phyloP scores from a whole-genome alignment of 495 filamentous ascomycete species.

The Gamarada debralockiae region DNA sequence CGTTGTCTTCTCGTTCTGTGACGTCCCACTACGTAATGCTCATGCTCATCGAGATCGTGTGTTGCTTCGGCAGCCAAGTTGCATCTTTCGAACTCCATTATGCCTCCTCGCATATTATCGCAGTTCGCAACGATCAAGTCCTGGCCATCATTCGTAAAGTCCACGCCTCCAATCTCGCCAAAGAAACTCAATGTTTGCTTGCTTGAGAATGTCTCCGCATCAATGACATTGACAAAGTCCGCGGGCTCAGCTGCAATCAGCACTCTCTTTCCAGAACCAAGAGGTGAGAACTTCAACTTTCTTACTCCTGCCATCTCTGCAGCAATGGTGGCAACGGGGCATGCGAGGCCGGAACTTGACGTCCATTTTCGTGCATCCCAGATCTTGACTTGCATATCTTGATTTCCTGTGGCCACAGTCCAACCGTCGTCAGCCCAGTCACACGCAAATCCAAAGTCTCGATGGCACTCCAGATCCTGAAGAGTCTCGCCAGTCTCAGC shows the following conservation, averaged over 20 bases:
- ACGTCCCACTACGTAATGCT: background rate
- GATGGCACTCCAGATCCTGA: slow-evolving; percentile 60
- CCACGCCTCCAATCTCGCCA: slow-evolving; percentile 77
- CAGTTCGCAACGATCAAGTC: slow-evolving; percentile 70
- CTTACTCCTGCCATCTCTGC: slow-evolving; percentile 78
- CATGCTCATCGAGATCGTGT: slow-evolving; percentile 17
- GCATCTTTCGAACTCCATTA: slow-evolving; percentile 71
- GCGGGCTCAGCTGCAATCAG: slow-evolving; percentile 80
- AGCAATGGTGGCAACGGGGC: slow-evolving; percentile 57
- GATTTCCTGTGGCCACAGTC: slow-evolving; percentile 85
- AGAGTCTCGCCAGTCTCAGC: slow-evolving; percentile 43
- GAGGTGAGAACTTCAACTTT: slow-evolving; percentile 74
- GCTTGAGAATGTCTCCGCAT: slow-evolving; percentile 61
- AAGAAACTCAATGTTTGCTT: slow-evolving; percentile 82
- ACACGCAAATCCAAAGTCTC: slow-evolving; percentile 83
- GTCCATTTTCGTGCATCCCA: slow-evolving; percentile 81
- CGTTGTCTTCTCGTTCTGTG: slow-evolving; percentile 10
- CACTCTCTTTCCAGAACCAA: slow-evolving; percentile 68
- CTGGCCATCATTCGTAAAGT: slow-evolving; percentile 67
- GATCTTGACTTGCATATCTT: slow-evolving; percentile 80
- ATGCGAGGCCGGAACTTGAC: slow-evolving; percentile 35
- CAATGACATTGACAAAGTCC: slow-evolving; percentile 75
- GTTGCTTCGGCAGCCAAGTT: slow-evolving; percentile 39
- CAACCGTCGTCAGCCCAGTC: slow-evolving; percentile 89
- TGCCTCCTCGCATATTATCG: slow-evolving; percentile 71